phyloP scores from a whole-genome alignment of 2,329 filamentous ascomycete species.

The Thielaviopsis cerberus region DNA sequence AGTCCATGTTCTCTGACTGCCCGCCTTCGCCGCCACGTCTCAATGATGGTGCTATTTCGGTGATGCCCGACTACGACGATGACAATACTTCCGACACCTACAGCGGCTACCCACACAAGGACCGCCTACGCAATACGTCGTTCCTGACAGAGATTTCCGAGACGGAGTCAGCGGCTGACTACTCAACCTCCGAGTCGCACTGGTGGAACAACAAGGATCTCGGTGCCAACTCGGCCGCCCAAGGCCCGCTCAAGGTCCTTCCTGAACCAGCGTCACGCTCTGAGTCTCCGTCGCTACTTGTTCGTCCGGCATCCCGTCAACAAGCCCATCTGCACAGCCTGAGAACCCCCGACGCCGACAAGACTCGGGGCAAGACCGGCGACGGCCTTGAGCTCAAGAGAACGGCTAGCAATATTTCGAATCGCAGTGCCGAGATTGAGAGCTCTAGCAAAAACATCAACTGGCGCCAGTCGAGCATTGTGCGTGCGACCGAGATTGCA shows the following conservation, averaged over 20 bases:
- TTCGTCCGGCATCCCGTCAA: constrained; percentile 2
- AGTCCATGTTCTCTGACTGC: constrained; percentile 9
- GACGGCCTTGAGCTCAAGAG: background rate
- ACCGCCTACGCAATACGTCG: constrained; percentile 1
- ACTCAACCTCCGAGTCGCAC: background rate
- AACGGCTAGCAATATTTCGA: constrained; percentile 4
- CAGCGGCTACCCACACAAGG: background rate
- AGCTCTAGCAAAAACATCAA: constrained; percentile 1
- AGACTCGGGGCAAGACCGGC: background rate
- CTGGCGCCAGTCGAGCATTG: constrained; percentile 4
- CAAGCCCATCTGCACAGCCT: constrained; percentile 4
- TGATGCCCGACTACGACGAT: constrained; percentile 9
- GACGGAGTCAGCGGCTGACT: background rate
- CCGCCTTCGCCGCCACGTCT: constrained; percentile 5
- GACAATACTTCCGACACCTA: background rate
- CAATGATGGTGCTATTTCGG: constrained; percentile 9
- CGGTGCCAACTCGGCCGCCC: background rate
- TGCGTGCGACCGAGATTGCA: constrained; percentile 12
- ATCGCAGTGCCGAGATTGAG: constrained; percentile 8
- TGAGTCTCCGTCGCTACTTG: background rate
- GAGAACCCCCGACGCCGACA: constrained; percentile 2
- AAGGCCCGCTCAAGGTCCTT: constrained; percentile 1
- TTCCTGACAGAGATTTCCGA: constrained; percentile 9
- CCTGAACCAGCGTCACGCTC: constrained; percentile 1
- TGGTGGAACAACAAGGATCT: constrained; percentile 8